Evolutionary conservation across 768 basidiomycete genomes (phyloP).

Genomic region (Epithele typhae): DNA sequence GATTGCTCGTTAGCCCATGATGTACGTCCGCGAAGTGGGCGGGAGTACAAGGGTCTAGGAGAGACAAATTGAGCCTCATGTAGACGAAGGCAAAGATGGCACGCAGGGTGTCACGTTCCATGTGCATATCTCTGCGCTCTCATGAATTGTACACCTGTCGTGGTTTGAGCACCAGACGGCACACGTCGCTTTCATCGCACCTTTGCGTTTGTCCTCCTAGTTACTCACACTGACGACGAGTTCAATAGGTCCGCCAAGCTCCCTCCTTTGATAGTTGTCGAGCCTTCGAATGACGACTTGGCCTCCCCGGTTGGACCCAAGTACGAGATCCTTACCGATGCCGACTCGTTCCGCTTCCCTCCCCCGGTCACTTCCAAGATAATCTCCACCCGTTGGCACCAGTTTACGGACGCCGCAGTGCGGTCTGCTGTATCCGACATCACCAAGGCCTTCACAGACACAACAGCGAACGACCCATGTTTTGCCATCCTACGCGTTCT

Average conservation of each 20-base stretch:
- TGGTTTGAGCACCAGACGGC: no score
- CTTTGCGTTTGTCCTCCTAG: no score
- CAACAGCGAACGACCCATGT: slow-evolving; percentile 50
- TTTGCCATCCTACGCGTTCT: slow-evolving; percentile 65
- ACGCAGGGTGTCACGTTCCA: no score
- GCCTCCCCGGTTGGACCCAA: not conserved
- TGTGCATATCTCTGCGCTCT: no score
- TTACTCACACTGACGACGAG: no score
- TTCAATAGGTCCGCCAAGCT: slow-evolving; percentile 11
- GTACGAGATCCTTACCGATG: slow-evolving; percentile 1
- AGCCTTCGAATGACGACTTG: slow-evolving; percentile 19
- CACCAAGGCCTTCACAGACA: slow-evolving; percentile 41
- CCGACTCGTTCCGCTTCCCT: slow-evolving; percentile 15
- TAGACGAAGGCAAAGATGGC: no score
- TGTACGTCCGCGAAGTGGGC: no score
- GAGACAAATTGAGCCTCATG: no score
- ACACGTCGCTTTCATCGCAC: no score
- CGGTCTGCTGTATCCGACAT: slow-evolving; percentile 56
- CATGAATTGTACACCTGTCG: no score
- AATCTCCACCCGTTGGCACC: slow-evolving; percentile 71
- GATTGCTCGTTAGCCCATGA: no score
- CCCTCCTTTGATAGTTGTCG: slow-evolving; percentile 25
- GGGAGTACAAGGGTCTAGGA: no score
- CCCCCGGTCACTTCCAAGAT: slow-evolving; percentile 36
- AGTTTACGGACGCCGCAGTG: slow-evolving; percentile 71